Evolutionary conservation across 257 asterid species (phyloP), one percentile per base, ranked within the genome.

Genomic region (Solanum pennellii): DNA sequence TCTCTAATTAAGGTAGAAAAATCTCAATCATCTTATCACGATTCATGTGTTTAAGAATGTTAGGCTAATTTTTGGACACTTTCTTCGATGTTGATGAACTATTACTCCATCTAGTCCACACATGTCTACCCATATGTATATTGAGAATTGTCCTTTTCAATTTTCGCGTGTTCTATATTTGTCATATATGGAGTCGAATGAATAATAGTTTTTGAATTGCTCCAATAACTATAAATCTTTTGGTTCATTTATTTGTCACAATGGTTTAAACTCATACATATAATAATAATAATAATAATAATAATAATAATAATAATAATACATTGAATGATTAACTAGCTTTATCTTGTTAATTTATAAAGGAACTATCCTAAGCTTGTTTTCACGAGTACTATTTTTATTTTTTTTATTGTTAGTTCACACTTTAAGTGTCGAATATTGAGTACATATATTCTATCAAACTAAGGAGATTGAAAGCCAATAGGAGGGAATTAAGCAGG

Each of bases 1-100:
- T 27, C 0, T 65, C 7, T n/a, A 0, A n/a, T n/a, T 65, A 65
- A n/a, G 3, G 0, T n/a, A 12, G 1, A 5, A n/a, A 12, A n/a
- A 12, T 65, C 0, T 9, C 3, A 12, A 65, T 0, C 2, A n/a
- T 65, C 3, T 11, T 12, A n/a, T 0, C 14, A 65, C 8, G 6
- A 65, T 0, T 18, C 2, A 1, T 9, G 39, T 14, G 9, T 1
- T 12, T 65, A 82, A 35, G 87, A 69, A 82, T 86, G 82, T 84
- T 87, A 83, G 83, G 74, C 87, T 83, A 89, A 90, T 73, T 89
- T 84, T 87, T 87, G 87, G 92, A 91, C 94, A 92, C 80, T 80
- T 84, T 88, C 90, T 92, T 91, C 79, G 84, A 72, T 79, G 80
- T 86, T 20, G 85, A 86, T 71, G 42, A 82, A 35, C 79, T 39